Evolutionary conservation across 2,329 filamentous ascomycete species (phyloP), one percentile per base, ranked within the genome.

Genomic region (Ophiostoma australiae): DNA sequence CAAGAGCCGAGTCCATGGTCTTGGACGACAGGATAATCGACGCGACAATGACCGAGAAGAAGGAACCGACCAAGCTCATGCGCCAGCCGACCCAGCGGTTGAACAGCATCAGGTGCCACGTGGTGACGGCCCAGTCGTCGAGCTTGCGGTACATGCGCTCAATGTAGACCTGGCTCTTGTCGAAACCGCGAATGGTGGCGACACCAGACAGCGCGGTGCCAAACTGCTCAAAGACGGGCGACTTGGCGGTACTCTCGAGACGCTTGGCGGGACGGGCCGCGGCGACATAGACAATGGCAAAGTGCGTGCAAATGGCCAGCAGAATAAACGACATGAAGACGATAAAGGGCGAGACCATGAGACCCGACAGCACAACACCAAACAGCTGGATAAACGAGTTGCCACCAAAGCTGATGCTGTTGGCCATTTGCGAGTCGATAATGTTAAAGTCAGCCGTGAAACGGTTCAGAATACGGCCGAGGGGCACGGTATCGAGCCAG

Each of bases 201-300:
- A 95, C 86, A 5, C 92, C 92, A 0, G 86, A 85, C 11, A 94
- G 84, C 0, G 90, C 87, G 0, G 90, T 88, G 13, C 89, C 89
- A 75, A 94, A 94, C 73, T 92, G 88, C 77, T 94, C 91, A 75
- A 93, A 94, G 0, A 94, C 88, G 0, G 92, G 92, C 0, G 89
- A 91, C 78, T 93, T 94, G 70, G 88, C 86, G 3, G 86, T 92
- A 74, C 89, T 92, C 78, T 94, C 91, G 0, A 94, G 84, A 5
- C 92, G 85, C 80, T 94, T 94, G 73, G 91, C 84, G 41, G 93
- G 91, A 55, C 92, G 84, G 0, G 91, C 91, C 0, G 86, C 91
- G n/a, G 85, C 80, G 6, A 95, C 83, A 76, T 91, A 95, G 48
- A 81, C 82, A 3, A 83, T 76, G 0, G 88, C 89, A 70, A 89